Conservation (phyloP, 2,329 filamentous ascomycete species). For the Ceratocystis ficicola region DNA sequence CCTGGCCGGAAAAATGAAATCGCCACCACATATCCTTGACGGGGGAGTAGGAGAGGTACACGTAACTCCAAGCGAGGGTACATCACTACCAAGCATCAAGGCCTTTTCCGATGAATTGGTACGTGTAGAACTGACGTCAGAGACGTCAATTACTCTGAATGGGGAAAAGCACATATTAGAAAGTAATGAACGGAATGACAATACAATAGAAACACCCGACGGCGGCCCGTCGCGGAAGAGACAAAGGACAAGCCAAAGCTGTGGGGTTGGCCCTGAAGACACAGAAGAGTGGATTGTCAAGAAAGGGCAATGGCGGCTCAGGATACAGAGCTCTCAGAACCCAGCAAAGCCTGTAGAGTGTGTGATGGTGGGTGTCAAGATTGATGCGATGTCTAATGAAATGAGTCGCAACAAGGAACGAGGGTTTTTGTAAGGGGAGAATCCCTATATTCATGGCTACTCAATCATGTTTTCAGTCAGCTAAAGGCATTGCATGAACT, state of each 20-base stretch:
- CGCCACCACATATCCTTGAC: conserved; percentile 34
- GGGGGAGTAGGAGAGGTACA: background rate
- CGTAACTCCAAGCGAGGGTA: too few relatives aligned
- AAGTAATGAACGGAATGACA: conserved; percentile 23
- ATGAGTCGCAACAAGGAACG: conserved; percentile 52
- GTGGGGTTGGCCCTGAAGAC: background rate
- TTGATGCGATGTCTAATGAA: conserved; percentile 60
- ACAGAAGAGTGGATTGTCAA: conserved; percentile 48
- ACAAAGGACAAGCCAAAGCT: conserved; percentile 17
- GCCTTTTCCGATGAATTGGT: conserved; percentile 59
- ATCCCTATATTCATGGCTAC: background rate
- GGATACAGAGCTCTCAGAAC: conserved; percentile 42
- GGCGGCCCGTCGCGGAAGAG: conserved; percentile 23
- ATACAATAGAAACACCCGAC: conserved; percentile 26
- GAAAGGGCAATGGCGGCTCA: conserved; percentile 59
- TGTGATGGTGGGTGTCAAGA: conserved; percentile 60
- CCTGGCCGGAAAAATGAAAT: conserved; percentile 65
- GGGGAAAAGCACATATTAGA: conserved; percentile 36
- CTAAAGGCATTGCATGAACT: background rate
- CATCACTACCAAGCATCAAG: conserved; percentile 32
- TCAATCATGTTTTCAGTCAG: background rate
- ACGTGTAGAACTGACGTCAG: conserved; percentile 46
- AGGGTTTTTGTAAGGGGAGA: conserved; percentile 42
- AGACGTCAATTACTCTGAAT: conserved; percentile 48
- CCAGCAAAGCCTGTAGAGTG: conserved; percentile 50